Base-by-base conservation (phyloP, 1,139 yeast genomes). In the Magnusiomyces paraingens region DNA sequence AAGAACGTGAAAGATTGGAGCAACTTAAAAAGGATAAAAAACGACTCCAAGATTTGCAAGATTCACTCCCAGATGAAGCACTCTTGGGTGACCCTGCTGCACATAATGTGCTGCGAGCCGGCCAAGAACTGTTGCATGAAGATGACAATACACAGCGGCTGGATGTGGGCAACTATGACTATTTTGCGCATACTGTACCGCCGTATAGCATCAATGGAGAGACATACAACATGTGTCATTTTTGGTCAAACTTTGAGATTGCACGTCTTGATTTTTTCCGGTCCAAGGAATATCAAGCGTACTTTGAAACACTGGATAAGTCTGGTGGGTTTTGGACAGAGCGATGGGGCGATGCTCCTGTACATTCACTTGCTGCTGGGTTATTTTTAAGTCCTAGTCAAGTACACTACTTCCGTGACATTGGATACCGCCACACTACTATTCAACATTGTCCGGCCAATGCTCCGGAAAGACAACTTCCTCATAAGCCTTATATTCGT, bases 321-420 rank as follows among this genome's bases (percentile, higher is more conserved):
- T 75, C 83, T 12, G 89, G 91, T 10, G 97, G 97, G 0, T 90
- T 90, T 65, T 88, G 82, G 76, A 77, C 78, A 52, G 96, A 90
- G 66, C 72, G 96, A 64, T 90, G 96, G 96, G 97, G 97, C 1
- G 97, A 90, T 73, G 96, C 96, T 0, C 95, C 96, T 0, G 82
- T 90, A 1, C 97, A 89, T 67, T 84, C 95, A 1, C 71, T 90
- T 21, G 97, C 93, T 0, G 78, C 86, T 5, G 94, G 89, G 0
- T 75, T 90, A 78, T 74, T 85, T 64, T 71, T 89, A 48, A 77
- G 84, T 53, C 66, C 83, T 1, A 73, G 79, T 3, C 88, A 89
- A 55, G 73, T 90, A 12, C 97, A 90, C 70, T 90, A 90, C 68
- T 90, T 90, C 71, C 73, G 96, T 60, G 97, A 90, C 64, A 84